Base-by-base conservation (phyloP, 2,329 filamentous ascomycete species). In the Aspergillus quadrilineatus region DNA sequence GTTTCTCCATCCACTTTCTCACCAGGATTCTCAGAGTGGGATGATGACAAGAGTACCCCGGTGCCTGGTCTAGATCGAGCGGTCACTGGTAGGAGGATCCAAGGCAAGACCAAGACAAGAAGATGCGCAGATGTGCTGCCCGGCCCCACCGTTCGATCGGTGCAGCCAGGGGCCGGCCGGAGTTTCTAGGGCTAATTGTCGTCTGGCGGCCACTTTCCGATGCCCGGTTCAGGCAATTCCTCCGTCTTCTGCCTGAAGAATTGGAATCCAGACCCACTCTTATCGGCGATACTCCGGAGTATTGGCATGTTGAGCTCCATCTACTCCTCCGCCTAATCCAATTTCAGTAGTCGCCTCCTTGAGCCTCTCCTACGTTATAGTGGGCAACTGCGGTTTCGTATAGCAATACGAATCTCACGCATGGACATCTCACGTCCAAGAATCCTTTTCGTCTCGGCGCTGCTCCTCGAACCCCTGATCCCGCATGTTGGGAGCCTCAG, bases 71-170 rank as follows among this genome's bases (percentile, higher is more conserved):
- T 37, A 37, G 34, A 37, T 37, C 34, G 14, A 5, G 9, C 9
- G 10, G 32, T 34, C 22, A 22, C 22, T 22, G 22, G 22, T 4
- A 22, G 22, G 22, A 22, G 3, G 22, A 17, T 17, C 17, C 17
- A 17, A 17, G 32, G 10, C 37, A 41, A 41, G 15, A 41, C 14
- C 12, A 41, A 6, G 6, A 6, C 37, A 41, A 41, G 37, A 32
- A 4, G 28, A 8, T 32, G 28, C 14, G 28, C 22, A 7, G 26
- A 37, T 37, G 34, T 6, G n/a, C 37, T 42, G 14, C 29, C 42
- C 36, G 14, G 28, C 49, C 29, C 49, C 49, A 51, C 49, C 48
- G 48, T 50, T 51, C 49, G 49, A 51, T 51, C 49, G 49, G 36
- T 29, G 22, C 30, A 12, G 7, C 22, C 22, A 22, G 22, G 22